These are phyloP conservation scores for Ensete ventricosum DNA, from an alignment of 176 grass and related monocot genomes.

Conservation along the genomic window DNA sequence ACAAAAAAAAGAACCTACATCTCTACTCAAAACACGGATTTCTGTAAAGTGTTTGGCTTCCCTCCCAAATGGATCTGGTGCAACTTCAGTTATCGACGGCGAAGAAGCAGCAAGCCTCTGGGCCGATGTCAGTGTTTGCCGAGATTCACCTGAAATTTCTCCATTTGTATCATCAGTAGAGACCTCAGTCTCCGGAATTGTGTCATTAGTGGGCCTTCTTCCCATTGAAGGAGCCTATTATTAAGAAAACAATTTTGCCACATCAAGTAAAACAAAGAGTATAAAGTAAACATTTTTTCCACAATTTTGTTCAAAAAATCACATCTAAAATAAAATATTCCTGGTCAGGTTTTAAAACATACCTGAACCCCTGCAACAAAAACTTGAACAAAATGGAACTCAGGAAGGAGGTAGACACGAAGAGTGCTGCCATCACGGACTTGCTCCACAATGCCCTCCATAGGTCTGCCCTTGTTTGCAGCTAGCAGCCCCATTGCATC, in stretches of 20 bases:
- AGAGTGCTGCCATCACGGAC: constrained; percentile 81
- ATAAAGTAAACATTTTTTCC: not conserved
- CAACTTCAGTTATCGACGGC: constrained; percentile 39
- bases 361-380: constrained; percentile 95
- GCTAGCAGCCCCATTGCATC: constrained; percentile 74
- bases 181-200: constrained; percentile 34
- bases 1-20: constrained; percentile 42
- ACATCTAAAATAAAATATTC: not conserved
- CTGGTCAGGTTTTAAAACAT: not conserved
- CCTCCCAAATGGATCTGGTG: constrained; percentile 78
- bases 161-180: constrained; percentile 40
- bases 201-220: constrained; percentile 40
- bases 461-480: constrained; percentile 80
- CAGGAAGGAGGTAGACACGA: constrained; percentile 84
- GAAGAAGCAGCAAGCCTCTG: constrained; percentile 76
- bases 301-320: not conserved
- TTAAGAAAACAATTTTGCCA: not conserved
- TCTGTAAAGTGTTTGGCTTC: constrained; percentile 96
- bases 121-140: constrained; percentile 58
- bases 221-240: constrained; percentile 85
- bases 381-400: constrained; percentile 92
- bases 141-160: constrained; percentile 45
- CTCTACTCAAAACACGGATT: constrained; percentile 73
- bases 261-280: too few relatives aligned
- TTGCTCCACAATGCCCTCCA: constrained; percentile 91